These are phyloP conservation scores for Moesziomyces globuligerus DNA, from an alignment of 1,284 basidiomycete species.

Conservation along the genomic window DNA sequence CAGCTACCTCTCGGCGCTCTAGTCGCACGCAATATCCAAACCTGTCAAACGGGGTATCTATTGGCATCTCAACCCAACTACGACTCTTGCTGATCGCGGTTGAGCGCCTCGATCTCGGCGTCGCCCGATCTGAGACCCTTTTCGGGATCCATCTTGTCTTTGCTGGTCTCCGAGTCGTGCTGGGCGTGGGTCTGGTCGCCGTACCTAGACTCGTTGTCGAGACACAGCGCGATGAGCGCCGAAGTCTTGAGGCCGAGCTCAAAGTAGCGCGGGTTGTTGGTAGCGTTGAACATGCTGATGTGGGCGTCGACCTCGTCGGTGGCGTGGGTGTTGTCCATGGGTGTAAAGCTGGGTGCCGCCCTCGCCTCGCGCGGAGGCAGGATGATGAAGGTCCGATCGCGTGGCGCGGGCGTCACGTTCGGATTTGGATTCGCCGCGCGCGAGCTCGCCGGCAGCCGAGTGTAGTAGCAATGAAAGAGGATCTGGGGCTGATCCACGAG, in stretches of 20 bases:
- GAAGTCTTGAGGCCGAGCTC: constrained; percentile 73
- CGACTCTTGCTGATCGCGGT: constrained; percentile 10
- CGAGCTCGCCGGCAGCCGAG: constrained; percentile 38
- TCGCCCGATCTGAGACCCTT: constrained; percentile 37
- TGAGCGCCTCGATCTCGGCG: constrained; percentile 32
- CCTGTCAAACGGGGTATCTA: constrained; percentile 12
- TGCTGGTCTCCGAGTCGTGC: constrained; percentile 8
- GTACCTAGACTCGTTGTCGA: constrained; percentile 45
- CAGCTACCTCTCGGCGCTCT: constrained; percentile 44
- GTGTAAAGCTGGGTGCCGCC: constrained; percentile 42
- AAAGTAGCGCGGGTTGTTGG: constrained; percentile 89
- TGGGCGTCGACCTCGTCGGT: constrained; percentile 86
- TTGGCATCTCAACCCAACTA: too few relatives aligned
- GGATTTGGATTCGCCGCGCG: constrained; percentile 22
- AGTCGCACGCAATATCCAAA: background rate
- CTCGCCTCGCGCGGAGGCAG: constrained; percentile 40
- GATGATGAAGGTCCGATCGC: constrained; percentile 61
- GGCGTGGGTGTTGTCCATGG: constrained; percentile 66
- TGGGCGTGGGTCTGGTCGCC: constrained; percentile 42
- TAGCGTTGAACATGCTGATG: constrained; percentile 84
- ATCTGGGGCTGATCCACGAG: constrained; percentile 59
- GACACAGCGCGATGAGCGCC: constrained; percentile 28
- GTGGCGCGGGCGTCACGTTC: background rate
- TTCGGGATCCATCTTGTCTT: constrained; percentile 19
- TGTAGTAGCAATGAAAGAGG: constrained; percentile 69